Evolutionary conservation across 2,329 filamentous ascomycete species (phyloP).

Genomic region (Xylariaceae sp.): DNA sequence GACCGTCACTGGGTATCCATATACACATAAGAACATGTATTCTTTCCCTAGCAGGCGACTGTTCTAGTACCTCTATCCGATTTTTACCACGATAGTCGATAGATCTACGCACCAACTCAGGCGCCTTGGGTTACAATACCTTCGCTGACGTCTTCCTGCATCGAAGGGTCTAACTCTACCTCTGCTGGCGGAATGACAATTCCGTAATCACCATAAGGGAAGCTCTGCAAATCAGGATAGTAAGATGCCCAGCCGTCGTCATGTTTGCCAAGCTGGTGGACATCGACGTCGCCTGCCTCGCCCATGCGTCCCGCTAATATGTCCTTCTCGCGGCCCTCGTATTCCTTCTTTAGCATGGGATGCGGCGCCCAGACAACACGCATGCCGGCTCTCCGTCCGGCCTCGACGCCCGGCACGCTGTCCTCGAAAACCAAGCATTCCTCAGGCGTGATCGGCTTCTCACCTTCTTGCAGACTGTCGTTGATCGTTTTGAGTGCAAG

Average conservation of each 20-base stretch:
- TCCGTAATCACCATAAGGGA: slow-evolving; percentile 65
- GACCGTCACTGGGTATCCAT: background rate
- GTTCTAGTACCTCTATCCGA: background rate
- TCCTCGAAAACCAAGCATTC: slow-evolving; percentile 98
- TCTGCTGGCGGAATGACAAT: slow-evolving; percentile 55
- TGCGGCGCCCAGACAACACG: slow-evolving; percentile 93
- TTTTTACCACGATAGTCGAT: background rate
- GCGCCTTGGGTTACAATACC: slow-evolving; percentile 25
- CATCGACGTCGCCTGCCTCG: slow-evolving; percentile 62
- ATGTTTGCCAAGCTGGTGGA: slow-evolving; percentile 61
- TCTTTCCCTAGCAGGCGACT: background rate
- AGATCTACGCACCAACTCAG: background rate
- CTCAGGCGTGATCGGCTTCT: slow-evolving; percentile 72
- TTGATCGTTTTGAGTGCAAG: slow-evolving; percentile 88
- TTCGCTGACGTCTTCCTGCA: slow-evolving; percentile 46
- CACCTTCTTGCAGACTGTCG: slow-evolving; percentile 66
- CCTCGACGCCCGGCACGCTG: slow-evolving; percentile 89
- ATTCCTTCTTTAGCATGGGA: slow-evolving; percentile 76
- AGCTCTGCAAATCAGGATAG: slow-evolving; percentile 55
- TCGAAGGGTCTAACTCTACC: slow-evolving; percentile 51
- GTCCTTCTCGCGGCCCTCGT: slow-evolving; percentile 74
- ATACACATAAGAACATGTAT: background rate
- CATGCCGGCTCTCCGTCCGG: slow-evolving; percentile 91
- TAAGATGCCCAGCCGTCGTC: slow-evolving; percentile 68
- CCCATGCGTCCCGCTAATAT: slow-evolving; percentile 84